These are phyloP conservation scores for Trichoderma atroviride DNA, from an alignment of 2,329 filamentous ascomycete species.

Conservation along the genomic window DNA sequence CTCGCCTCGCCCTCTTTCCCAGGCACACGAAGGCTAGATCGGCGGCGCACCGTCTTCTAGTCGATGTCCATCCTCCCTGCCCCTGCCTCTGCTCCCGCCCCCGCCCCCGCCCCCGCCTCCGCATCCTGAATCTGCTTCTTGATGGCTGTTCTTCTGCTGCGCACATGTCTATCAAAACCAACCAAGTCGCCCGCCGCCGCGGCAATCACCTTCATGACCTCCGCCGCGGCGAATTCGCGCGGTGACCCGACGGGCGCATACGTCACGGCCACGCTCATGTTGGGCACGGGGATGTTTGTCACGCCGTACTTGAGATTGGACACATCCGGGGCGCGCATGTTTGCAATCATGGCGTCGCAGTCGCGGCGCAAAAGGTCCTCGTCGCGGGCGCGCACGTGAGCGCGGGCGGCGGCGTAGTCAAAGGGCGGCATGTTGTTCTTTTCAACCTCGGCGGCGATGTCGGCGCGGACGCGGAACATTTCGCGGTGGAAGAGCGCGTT, in stretches of 20 bases:
- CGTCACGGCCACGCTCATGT: conserved; percentile 27
- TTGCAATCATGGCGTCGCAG: conserved; percentile 35
- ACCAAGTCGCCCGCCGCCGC: conserved; percentile 31
- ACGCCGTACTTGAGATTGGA: conserved; percentile 24
- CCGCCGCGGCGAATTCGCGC: conserved; percentile 32
- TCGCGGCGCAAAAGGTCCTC: conserved; percentile 11
- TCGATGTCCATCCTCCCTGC: conserved; percentile 9
- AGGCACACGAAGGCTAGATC: conserved; percentile 12
- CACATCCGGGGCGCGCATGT: conserved; percentile 37
- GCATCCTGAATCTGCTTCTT: conserved; percentile 23
- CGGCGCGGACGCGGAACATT: conserved; percentile 37
- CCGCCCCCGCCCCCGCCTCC: not conserved
- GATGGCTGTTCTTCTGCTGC: conserved; percentile 29
- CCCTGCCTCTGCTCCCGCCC: not conserved
- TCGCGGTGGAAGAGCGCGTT: conserved; percentile 37
- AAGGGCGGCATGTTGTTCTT: not conserved
- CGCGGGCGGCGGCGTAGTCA: not conserved
- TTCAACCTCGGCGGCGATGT: conserved; percentile 23
- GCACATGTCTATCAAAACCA: conserved; percentile 34
- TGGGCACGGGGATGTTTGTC: conserved; percentile 28
- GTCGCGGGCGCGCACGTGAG: not conserved
- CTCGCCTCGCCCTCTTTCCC: not conserved
- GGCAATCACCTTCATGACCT: conserved; percentile 31
- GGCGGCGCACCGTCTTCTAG: conserved; percentile 19
- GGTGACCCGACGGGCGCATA: conserved; percentile 26